Percentiles rank a stretch among this genome's conserved stretches.
Conservation (phyloP, 768 basidiomycete genomes). For the Lactifluus rugatus region DNA sequence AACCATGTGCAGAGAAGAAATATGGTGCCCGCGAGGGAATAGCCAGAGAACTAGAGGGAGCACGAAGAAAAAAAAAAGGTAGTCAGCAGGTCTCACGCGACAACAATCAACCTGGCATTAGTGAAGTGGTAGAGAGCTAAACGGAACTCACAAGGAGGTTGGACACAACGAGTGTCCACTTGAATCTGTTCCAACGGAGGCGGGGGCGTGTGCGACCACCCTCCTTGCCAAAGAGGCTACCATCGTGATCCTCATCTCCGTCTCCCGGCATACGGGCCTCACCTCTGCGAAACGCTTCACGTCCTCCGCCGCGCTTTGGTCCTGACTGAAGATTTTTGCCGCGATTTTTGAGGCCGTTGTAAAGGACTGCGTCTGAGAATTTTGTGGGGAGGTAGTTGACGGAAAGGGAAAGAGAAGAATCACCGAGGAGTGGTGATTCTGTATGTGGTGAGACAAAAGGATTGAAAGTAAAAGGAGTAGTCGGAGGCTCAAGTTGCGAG, state of each 20-base stretch:
- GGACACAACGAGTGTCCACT: conserved; percentile 65
- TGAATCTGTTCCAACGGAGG: conserved; percentile 75
- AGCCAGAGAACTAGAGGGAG: conserved; percentile 41
- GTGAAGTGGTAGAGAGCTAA: not conserved
- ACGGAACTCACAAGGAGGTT: conserved; percentile 42
- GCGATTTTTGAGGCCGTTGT: conserved; percentile 34
- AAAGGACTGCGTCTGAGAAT: conserved; percentile 43
- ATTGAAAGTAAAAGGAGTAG: conserved; percentile 30
- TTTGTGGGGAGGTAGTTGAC: conserved; percentile 73
- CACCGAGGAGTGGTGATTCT: conserved; percentile 21
- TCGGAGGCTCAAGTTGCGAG: conserved; percentile 32
- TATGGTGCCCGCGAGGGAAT: conserved; percentile 52
- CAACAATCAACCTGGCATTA: not conserved
- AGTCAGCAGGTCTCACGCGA: not conserved
- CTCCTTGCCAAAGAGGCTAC: conserved; percentile 34
- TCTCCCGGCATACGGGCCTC: conserved; percentile 32
- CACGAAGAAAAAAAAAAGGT: not conserved
- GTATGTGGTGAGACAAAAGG: conserved; percentile 22
- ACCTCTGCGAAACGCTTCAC: conserved; percentile 42
- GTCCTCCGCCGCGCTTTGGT: conserved; percentile 60
- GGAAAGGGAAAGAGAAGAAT: conserved; percentile 35
- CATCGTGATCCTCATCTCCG: conserved; percentile 32
- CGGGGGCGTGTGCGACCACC: conserved; percentile 32
- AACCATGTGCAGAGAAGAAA: conserved; percentile 69
- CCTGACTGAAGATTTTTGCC: conserved; percentile 30